Percentiles rank a stretch among this genome's conserved stretches.
phyloP scores from a whole-genome alignment of 192 early-diverging fungal species.

The Backusella morwellensis region DNA sequence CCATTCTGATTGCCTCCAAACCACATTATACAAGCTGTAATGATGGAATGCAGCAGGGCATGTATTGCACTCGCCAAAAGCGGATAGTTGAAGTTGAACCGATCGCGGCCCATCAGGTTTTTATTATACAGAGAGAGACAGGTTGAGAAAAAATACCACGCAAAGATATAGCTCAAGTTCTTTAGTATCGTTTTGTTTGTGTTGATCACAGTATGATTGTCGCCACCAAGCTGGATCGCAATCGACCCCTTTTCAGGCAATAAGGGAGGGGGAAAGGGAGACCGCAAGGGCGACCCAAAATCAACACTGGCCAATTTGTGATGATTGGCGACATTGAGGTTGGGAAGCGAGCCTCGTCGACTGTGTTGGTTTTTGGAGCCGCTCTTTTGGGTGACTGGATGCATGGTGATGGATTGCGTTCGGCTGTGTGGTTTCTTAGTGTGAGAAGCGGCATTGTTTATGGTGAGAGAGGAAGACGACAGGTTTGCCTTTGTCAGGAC shows the following conservation, averaged over 20 bases:
- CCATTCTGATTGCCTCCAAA: constrained; percentile 27
- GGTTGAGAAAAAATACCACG: constrained; percentile 80
- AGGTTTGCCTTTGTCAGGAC: neutral
- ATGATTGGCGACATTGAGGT: neutral
- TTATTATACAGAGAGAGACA: constrained; percentile 83
- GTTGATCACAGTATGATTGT: neutral
- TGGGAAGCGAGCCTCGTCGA: neutral
- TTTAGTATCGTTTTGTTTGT: constrained; percentile 6
- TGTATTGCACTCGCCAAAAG: constrained; percentile 79
- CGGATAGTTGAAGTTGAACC: constrained; percentile 74
- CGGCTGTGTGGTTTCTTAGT: neutral
- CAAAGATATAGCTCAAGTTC: constrained; percentile 46
- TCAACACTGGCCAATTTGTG: neutral
- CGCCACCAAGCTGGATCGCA: neutral
- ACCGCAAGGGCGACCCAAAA: neutral
- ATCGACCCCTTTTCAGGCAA: neutral
- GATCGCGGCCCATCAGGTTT: constrained; percentile 71
- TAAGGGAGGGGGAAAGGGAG: neutral
- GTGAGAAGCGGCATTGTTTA: neutral
- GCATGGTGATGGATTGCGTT: constrained; percentile 9
- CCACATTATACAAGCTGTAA: constrained; percentile 56
- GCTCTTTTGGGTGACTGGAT: neutral
- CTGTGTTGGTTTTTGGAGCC: neutral
- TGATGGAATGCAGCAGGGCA: constrained; percentile 64
- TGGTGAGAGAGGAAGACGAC: neutral